Evolutionary conservation across 1,284 basidiomycete species (phyloP).

Genomic region (Ustanciosporium gigantosporum): DNA sequence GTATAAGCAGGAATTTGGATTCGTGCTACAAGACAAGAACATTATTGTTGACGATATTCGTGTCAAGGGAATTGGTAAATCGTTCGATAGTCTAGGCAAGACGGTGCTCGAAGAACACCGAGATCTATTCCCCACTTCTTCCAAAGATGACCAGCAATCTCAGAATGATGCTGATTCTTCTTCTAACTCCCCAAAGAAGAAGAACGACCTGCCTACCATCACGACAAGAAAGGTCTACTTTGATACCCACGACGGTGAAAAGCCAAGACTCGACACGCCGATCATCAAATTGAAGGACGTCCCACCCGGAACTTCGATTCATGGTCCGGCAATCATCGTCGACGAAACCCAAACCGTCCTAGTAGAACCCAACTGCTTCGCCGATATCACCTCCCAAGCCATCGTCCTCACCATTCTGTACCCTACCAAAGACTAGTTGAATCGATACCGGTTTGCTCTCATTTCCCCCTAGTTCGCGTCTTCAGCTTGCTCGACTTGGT

Average conservation of each 20-base stretch:
- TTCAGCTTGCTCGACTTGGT: no score
- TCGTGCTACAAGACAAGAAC: slow-evolving; percentile 75
- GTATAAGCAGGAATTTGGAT: slow-evolving; percentile 73
- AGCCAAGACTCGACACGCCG: slow-evolving; percentile 74
- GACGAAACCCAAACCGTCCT: slow-evolving; percentile 91
- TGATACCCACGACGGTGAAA: slow-evolving; percentile 71
- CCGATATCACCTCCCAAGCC: slow-evolving; percentile 40
- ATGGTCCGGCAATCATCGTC: slow-evolving; percentile 84
- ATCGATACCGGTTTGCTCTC: no score
- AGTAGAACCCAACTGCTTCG: slow-evolving; percentile 62
- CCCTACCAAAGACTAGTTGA: no score
- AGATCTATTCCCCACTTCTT: slow-evolving; percentile 55
- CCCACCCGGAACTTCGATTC: slow-evolving; percentile 71
- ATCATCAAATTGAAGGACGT: slow-evolving; percentile 75
- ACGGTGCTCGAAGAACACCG: slow-evolving; percentile 74
- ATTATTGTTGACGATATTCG: slow-evolving; percentile 91
- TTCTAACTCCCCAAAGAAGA: slow-evolving; percentile 48
- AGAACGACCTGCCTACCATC: no score
- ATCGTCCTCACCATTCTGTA: slow-evolving; percentile 49
- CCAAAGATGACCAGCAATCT: slow-evolving; percentile 19
- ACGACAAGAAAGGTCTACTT: slow-evolving; percentile 73
- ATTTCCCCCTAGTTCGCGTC: no score
- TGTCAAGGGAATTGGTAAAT: slow-evolving; percentile 77
- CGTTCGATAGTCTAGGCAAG: slow-evolving; percentile 79
- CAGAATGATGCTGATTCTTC: slow-evolving; percentile 62